Evolutionary conservation across 2,329 filamentous ascomycete genomes (phyloP).

Genomic region (Fusarium mangiferae): DNA sequence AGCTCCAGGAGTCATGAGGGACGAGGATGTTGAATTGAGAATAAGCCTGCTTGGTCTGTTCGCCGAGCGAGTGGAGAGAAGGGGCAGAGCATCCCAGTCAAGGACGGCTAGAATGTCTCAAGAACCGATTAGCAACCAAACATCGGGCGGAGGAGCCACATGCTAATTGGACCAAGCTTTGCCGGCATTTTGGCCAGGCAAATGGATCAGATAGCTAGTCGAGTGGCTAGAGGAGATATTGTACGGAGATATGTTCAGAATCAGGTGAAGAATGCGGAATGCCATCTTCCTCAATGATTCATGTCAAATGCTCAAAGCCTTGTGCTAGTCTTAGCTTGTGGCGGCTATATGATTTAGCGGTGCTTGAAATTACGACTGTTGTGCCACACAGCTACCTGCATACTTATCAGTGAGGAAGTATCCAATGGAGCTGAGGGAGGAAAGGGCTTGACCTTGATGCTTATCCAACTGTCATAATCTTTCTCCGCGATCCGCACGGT

Average conservation of each 20-base stretch:
- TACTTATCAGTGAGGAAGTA: not conserved
- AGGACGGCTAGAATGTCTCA: slow-evolving; percentile 44
- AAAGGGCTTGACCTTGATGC: not conserved
- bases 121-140: slow-evolving; percentile 42
- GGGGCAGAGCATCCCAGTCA: slow-evolving; percentile 31
- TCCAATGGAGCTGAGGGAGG: not conserved
- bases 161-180: slow-evolving; percentile 24
- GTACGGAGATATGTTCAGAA: slow-evolving; percentile 9
- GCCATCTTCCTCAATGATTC: not conserved
- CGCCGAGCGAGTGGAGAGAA: slow-evolving; percentile 35
- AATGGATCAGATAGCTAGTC: not conserved
- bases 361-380: slow-evolving; percentile 3
- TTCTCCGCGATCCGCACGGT: not conserved
- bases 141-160: slow-evolving; percentile 22
- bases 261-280: slow-evolving; percentile 9
- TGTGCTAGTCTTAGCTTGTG: slow-evolving; percentile 6
- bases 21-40: slow-evolving; percentile 33
- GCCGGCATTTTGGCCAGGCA: slow-evolving; percentile 31
- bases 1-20: slow-evolving; percentile 35
- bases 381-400: slow-evolving; percentile 2
- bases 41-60: slow-evolving; percentile 24
- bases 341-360: not conserved
- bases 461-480: not conserved
- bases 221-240: not conserved
- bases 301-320: not conserved